A percentile compares a stretch with the other conserved stretches of the same genome.
Evolutionary conservation across 495 filamentous ascomycete genomes (phyloP).

Genomic region (Cetradonia linearis): DNA sequence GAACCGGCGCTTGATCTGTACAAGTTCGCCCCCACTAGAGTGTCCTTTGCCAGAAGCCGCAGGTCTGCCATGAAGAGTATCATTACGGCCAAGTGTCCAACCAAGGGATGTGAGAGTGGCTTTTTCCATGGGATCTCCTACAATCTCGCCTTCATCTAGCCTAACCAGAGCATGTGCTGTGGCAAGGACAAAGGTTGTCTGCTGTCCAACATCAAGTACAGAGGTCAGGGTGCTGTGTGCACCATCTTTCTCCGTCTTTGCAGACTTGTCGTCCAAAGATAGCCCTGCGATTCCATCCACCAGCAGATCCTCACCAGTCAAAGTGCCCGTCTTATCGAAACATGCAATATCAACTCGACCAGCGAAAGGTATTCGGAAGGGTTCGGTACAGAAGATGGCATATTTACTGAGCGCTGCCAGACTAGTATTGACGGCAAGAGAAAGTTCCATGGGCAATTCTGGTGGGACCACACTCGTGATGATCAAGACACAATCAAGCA

Average conservation of each 20-base stretch:
- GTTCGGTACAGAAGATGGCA: slow-evolving; percentile 97
- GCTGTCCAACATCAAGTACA: slow-evolving; percentile 52
- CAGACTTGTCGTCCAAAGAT: slow-evolving; percentile 53
- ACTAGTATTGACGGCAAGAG: slow-evolving; percentile 96
- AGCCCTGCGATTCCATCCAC: slow-evolving; percentile 96
- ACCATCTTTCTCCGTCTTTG: slow-evolving; percentile 64
- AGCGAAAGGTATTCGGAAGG: slow-evolving; percentile 97
- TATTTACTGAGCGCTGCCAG: slow-evolving; percentile 86
- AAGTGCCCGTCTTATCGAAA: slow-evolving; percentile 97
- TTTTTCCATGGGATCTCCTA: slow-evolving; percentile 98
- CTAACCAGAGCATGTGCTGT: slow-evolving; percentile 94
- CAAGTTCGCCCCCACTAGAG: slow-evolving; percentile 47
- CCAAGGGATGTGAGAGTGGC: slow-evolving; percentile 81
- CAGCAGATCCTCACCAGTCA: slow-evolving; percentile 94
- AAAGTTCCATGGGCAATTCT: slow-evolving; percentile 96
- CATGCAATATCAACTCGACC: slow-evolving; percentile 93
- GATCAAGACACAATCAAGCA: slow-evolving; percentile 95
- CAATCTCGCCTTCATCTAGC: slow-evolving; percentile 91
- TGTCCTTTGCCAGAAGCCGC: slow-evolving; percentile 34
- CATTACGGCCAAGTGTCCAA: slow-evolving; percentile 82
- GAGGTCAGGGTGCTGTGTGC: slow-evolving; percentile 64
- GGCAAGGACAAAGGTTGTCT: slow-evolving; percentile 88
- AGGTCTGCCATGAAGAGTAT: slow-evolving; percentile 57
- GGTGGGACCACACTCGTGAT: slow-evolving; percentile 95
- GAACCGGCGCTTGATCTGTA: slow-evolving; percentile 92